Evolutionary conservation across 345 rosid species (phyloP), one percentile per base, ranked within the genome.

Genomic region (Acer negundo): DNA sequence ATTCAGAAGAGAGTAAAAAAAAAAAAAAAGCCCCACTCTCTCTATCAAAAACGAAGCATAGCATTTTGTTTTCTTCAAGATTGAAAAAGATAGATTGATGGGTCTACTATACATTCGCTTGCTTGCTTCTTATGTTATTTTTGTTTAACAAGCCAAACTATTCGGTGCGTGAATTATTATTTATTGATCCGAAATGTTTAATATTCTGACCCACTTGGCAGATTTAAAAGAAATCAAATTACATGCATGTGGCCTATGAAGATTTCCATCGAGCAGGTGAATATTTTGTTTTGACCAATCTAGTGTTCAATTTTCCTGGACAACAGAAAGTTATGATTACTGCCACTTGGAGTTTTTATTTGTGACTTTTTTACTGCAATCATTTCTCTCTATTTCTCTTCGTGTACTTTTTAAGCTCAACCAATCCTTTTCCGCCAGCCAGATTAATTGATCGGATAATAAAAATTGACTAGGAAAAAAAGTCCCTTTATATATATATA

Each of bases 1-100:
- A 71, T 55, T 44, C 84, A 78, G 80, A 70, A 56, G 64, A 59
- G 63, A 35, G 38, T 0, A 72, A 63, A 77, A 72, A 42, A 75
- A 42, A 72, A 35, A 31, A 31, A 31, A 35, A 35, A 4, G 61
- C 53, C 26, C 74, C 72, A 24, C 72, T 62, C 12, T 53, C 17
- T 49, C 63, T 58, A 72, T 24, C 62, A 64, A 64, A 31, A 35
- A 10, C 19, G 47, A 63, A 40, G 22, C 77, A 28, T 17, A 19
- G 22, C 59, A 7, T 31, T 38, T 56, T 70, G 44, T 49, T 28
- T 64, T 0, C 44, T 24, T 38, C 51, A 0, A 10, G 53, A 12
- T 16, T 47, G 53, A 47, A 47, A 10, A 10, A 12, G 55, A 49
- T 13, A 11, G 55, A 15, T 3, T 49, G 15, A 49, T 49, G 19